Evolutionary conservation across 2,329 filamentous ascomycete genomes (phyloP).

Genomic region (Orbilia blumenaviensis): DNA sequence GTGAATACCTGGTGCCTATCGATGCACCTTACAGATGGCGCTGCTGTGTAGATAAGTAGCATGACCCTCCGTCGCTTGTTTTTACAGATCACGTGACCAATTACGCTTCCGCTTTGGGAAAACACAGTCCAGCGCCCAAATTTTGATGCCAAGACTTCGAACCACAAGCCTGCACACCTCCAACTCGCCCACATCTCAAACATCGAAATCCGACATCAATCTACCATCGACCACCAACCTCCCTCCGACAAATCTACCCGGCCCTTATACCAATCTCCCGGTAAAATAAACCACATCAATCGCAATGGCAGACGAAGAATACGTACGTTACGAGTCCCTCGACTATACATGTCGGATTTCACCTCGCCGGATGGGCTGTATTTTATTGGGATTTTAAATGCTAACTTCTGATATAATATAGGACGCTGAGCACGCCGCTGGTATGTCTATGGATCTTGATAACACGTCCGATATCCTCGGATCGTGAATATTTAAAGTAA

Average conservation of each 20-base stretch:
- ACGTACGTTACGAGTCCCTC: conserved; percentile 70
- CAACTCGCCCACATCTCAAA: conserved; percentile 64
- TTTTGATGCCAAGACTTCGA: conserved; percentile 45
- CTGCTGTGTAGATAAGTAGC: not conserved
- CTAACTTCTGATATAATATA: conserved; percentile 49
- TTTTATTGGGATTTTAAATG: conserved; percentile 65
- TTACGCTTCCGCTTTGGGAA: conserved; percentile 41
- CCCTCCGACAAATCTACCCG: conserved; percentile 57
- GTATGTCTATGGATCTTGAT: conserved; percentile 54
- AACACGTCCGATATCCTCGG: conserved; percentile 12
- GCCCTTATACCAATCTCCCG: conserved; percentile 61
- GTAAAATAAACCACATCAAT: conserved; percentile 64
- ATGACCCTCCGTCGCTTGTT: no score
- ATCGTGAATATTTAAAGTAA: conserved; percentile 48
- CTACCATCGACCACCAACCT: conserved; percentile 55
- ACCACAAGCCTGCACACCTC: conserved; percentile 63
- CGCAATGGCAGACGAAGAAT: conserved; percentile 84
- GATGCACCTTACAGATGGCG: not conserved
- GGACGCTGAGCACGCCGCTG: conserved; percentile 58
- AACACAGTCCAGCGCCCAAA: conserved; percentile 42
- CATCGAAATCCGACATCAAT: conserved; percentile 59
- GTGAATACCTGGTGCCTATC: not conserved
- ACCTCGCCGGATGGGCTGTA: conserved; percentile 59
- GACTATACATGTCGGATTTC: conserved; percentile 58
- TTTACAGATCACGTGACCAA: conserved; percentile 28